Evolutionary conservation across 176 grass and related monocot genomes (phyloP).

Genomic region (Musa acuminata): DNA sequence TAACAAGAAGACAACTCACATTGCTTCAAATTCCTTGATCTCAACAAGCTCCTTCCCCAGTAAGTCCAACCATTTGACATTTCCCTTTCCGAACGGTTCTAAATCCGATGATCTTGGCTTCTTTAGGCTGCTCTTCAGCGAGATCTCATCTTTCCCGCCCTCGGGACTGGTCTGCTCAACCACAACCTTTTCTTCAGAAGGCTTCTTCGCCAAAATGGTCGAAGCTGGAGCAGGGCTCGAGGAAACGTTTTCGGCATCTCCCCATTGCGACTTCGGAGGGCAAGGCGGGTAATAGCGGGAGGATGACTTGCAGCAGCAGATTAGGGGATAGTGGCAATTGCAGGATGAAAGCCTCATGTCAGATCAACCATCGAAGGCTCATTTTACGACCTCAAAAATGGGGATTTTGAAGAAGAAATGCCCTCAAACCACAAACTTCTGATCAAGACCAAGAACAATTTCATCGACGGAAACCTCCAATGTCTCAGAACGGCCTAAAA

Average conservation of each 20-base stretch:
- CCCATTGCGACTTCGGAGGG: background rate
- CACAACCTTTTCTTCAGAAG: conserved; percentile 33
- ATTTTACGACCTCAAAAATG: background rate
- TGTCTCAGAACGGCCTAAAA: background rate
- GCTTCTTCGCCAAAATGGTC: background rate
- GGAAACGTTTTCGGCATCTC: conserved; percentile 8
- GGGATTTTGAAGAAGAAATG: background rate
- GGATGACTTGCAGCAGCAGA: conserved; percentile 13
- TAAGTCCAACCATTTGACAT: conserved; percentile 93
- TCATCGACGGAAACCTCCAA: background rate
- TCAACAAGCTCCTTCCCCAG: conserved; percentile 75
- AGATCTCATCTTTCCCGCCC: conserved; percentile 21
- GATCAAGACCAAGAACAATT: background rate
- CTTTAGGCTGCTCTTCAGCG: conserved; percentile 69
- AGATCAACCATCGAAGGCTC: conserved; percentile 8
- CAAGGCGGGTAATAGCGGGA: background rate
- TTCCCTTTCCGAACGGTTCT: conserved; percentile 35
- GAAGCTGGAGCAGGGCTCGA: background rate
- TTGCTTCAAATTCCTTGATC: conserved; percentile 71
- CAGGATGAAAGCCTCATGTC: conserved; percentile 22
- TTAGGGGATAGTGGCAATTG: conserved; percentile 11
- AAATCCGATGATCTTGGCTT: conserved; percentile 24
- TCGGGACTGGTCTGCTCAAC: conserved; percentile 10
- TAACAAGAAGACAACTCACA: conserved; percentile 36
- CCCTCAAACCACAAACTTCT: background rate